These are phyloP conservation scores for Amesomyces nigricolor DNA, from an alignment of 2,329 filamentous ascomycete species.

Conservation along the genomic window DNA sequence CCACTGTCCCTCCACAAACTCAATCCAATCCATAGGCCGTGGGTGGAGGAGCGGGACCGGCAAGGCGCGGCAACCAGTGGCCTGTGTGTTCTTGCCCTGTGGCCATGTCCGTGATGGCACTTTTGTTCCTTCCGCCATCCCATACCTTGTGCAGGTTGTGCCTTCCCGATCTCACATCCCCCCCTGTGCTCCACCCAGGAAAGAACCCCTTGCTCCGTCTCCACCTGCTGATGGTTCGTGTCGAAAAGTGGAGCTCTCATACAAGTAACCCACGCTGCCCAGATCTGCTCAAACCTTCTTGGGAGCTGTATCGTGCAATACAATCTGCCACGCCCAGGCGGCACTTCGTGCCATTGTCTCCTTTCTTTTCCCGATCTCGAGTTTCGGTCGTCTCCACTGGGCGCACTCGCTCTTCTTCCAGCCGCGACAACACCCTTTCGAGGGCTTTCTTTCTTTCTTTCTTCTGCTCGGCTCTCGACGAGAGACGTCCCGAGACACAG, in stretches of 20 bases:
- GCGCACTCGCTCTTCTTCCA: neutral
- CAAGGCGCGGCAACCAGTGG: conserved; percentile 5
- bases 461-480: neutral
- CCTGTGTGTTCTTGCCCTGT: neutral
- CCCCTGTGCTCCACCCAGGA: neutral
- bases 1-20: neutral
- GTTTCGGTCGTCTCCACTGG: neutral
- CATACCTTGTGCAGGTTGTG: neutral
- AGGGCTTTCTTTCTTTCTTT: neutral
- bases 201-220: neutral
- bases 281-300: conserved; percentile 12
- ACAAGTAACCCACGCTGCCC: conserved; percentile 8
- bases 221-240: conserved; percentile 12
- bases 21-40: neutral
- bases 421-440: neutral
- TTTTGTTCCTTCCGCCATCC: neutral
- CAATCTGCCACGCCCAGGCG: conserved; percentile 5
- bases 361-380: conserved; percentile 11
- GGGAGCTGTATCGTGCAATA: conserved; percentile 9
- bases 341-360: conserved; percentile 2
- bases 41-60: conserved; percentile 8
- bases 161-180: neutral
- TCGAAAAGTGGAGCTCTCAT: conserved; percentile 18
- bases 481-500: neutral
- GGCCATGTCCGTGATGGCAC: neutral